phyloP scores from a whole-genome alignment of 148 eudicot species.

The Diospyros kaki region DNA sequence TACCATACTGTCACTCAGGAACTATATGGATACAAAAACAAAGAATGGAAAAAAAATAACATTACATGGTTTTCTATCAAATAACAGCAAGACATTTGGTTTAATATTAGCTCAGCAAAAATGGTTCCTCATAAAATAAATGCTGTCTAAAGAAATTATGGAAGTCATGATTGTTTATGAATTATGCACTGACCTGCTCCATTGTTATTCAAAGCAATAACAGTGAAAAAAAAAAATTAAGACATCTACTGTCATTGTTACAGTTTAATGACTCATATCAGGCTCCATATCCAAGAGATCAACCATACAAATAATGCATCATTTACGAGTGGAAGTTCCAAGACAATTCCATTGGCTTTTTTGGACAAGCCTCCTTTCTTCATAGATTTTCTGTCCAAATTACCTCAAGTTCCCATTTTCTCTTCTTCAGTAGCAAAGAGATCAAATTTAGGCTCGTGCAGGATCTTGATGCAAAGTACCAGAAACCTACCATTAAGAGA shows the following conservation, averaged over 20 bases:
- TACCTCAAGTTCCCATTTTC: not conserved
- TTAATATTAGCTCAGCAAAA: not conserved
- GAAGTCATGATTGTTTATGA: not conserved
- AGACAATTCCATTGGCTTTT: slow-evolving; percentile 6
- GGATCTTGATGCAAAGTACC: slow-evolving; percentile 1
- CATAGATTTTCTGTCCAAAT: not conserved
- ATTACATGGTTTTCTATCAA: not conserved
- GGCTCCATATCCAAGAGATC: not conserved
- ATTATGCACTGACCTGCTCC: not conserved
- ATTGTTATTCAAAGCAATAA: not conserved
- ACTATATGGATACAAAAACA: not conserved
- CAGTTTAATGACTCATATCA: not conserved
- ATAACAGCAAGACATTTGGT: not conserved
- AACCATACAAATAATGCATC: not conserved
- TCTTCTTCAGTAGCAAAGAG: not conserved
- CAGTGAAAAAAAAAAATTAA: not conserved
- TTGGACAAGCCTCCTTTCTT: not conserved
- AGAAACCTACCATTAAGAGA: not conserved
- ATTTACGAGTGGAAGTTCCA: not conserved
- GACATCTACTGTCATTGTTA: not conserved
- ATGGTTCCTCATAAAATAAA: not conserved
- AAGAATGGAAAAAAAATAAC: not conserved
- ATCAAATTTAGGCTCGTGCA: not conserved
- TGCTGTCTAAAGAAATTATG: not conserved
- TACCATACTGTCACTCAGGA: not conserved